Base-by-base conservation (phyloP, 192 early-diverging fungal genomes). In the Entomortierella chlamydospora region DNA sequence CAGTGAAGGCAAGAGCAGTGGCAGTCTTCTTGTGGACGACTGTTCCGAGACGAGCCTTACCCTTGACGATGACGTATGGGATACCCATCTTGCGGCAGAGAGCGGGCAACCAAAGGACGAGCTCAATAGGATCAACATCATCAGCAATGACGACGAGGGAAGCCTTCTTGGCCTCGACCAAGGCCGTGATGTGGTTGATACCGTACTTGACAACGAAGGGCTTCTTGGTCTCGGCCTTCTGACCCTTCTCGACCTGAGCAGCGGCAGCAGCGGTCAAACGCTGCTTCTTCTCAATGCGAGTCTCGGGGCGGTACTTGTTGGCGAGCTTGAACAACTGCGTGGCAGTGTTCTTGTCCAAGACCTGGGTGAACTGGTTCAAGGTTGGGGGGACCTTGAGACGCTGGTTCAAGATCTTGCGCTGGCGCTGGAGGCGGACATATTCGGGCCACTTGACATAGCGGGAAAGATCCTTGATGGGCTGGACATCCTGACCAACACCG, bases 11-110 rank as follows among this genome's bases (percentile, higher is more conserved):
- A 58, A 99, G 84, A 64, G 96, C 97, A 57, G 98, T 98, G 83
- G 96, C 96, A 62, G 95, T 99, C 96, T 99, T 99, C 91, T 98
- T 95, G 94, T 98, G 97, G 83, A 99, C 95, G 57, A 98, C 94
- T 66, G 97, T 95, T 82, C 98, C 98, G 83, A 99, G 93, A 83
- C 98, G 92, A 84, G 94, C 90, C 93, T 99, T 99, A 81, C 94
- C 90, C 95, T 99, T 99, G 84, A 99, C 95, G 84, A 99, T 98
- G 87, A 87, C 91, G 92, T 99, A 99, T 63, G 98, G 98, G 84
- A 99, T 89, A 84, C 95, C 95, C 97, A 98, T 98, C 94, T 99
- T 99, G 82, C 96, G 94, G 93, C 98, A 99, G 61, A 99, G 93
- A 72, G 97, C 98, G 61, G 98, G 98, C 80, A 99, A 92, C 95